Percentiles rank a stretch among this genome's conserved stretches.
Conservation (phyloP, 1,139 yeast genomes). For the Geotrichum klebahnii region DNA sequence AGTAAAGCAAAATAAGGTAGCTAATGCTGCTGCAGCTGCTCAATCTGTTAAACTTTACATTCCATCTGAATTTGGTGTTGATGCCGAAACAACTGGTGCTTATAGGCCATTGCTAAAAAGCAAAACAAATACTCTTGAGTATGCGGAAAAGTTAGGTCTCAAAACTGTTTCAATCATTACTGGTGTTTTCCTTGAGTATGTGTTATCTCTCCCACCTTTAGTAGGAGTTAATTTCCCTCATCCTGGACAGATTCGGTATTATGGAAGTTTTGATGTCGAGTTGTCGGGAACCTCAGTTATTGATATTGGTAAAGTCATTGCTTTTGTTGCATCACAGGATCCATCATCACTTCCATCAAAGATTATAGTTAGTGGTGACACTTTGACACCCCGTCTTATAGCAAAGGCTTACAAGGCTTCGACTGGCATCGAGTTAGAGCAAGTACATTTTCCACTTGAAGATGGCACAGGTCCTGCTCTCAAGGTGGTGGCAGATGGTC, state of each 20-base stretch:
- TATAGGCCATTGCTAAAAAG: slow-evolving; percentile 41
- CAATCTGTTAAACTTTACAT: slow-evolving; percentile 51
- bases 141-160: slow-evolving; percentile 46
- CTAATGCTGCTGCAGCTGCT: slow-evolving; percentile 43
- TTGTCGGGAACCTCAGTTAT: slow-evolving; percentile 40
- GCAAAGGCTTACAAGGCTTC: slow-evolving; percentile 44
- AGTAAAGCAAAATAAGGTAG: slow-evolving; percentile 35
- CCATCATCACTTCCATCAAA: slow-evolving; percentile 46
- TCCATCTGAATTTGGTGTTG: slow-evolving; percentile 61
- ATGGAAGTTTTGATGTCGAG: slow-evolving; percentile 44
- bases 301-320: slow-evolving; percentile 51
- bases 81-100: slow-evolving; percentile 35
- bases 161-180: slow-evolving; percentile 51
- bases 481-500: slow-evolving; percentile 11
- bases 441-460: slow-evolving; percentile 20
- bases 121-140: slow-evolving; percentile 44
- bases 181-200: slow-evolving; percentile 44
- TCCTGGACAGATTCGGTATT: slow-evolving; percentile 16
- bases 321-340: slow-evolving; percentile 43
- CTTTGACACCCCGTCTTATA: slow-evolving; percentile 42
- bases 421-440: slow-evolving; percentile 41
- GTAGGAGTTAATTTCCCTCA: slow-evolving; percentile 38
- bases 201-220: slow-evolving; percentile 27
- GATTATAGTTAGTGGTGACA: slow-evolving; percentile 47
- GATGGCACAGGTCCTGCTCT: slow-evolving; percentile 10